phyloP scores from a whole-genome alignment of 345 rosid species.

The Heritiera littoralis region DNA sequence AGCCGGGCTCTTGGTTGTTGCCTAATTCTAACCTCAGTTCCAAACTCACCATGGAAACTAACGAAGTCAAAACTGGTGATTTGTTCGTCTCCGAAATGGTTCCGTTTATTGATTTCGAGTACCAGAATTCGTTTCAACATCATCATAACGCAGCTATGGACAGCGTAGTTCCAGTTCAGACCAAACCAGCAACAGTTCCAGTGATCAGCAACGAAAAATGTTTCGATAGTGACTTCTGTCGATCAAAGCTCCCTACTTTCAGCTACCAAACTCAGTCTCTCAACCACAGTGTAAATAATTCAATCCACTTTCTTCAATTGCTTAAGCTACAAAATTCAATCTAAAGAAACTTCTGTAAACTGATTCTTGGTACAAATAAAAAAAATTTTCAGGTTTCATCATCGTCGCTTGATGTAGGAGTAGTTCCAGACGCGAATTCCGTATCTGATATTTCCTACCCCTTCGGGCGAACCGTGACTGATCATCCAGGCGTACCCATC shows the following conservation, averaged over 20 bases:
- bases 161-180: conserved; percentile 79
- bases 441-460: conserved; percentile 63
- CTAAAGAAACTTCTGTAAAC: background rate
- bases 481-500: conserved; percentile 24
- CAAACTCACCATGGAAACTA: conserved; percentile 32
- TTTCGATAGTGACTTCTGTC: conserved; percentile 54
- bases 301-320: background rate
- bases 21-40: conserved; percentile 33
- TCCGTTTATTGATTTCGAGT: conserved; percentile 61
- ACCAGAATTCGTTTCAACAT: conserved; percentile 42
- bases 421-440: conserved; percentile 72
- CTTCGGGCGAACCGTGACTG: conserved; percentile 44
- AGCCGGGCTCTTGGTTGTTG: conserved; percentile 37
- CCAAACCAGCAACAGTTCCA: conserved; percentile 43
- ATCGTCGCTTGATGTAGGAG: conserved; percentile 77
- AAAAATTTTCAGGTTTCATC: conserved; percentile 61
- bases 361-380: conserved; percentile 9
- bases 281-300: conserved; percentile 53
- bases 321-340: background rate
- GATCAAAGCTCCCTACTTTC: conserved; percentile 56
- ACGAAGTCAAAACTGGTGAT: conserved; percentile 37
- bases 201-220: conserved; percentile 41
- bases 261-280: conserved; percentile 39
- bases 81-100: conserved; percentile 51
- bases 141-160: conserved; percentile 53